Evolutionary conservation across 805 yeast genomes (phyloP), one percentile per base, ranked within the genome.

Genomic region (Kuraishia cidri): DNA sequence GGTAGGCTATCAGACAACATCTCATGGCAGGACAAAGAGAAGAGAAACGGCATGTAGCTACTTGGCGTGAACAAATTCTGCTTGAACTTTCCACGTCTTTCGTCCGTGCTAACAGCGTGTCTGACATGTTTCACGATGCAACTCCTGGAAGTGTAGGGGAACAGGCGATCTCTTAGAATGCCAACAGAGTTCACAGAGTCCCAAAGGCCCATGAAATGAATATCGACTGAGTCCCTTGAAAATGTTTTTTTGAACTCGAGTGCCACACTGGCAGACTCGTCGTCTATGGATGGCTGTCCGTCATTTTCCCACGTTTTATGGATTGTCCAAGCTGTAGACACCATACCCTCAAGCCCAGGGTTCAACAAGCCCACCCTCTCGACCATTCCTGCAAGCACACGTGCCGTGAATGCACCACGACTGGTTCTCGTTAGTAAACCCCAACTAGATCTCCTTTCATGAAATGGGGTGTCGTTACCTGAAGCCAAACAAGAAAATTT

Each of bases 131-230:
- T 60, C 5, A 77, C 79, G 33, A 62, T 62, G 10, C 62, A 53
- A 27, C 71, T 59, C 31, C 66, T 57, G 2, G 75, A 66, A 1
- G 78, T 62, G 40, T 60, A 74, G 0, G 84, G 83, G 39, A 77
- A 78, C 47, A 72, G 39, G 25, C 72, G 52, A 43, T 76, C 82
- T 26, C 73, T 56, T 4, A 77, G 36, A 7, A 76, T 43, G 0
- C 86, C 86, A 14, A 77, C 76, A 1, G 84, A 75, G 45, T 75
- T 76, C 13, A 78, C 75, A 0, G 83, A 71, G 52, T 79, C 87
- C 67, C 79, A 79, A 13, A 79, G 50, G 0, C 86, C 86, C 65
- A 78, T 69, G 37, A 76, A 75, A 39, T 68, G 66, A 30, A 79
- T 62, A 6, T 44, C 45, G 3, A 73, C 67, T 2, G 50, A 43